These are phyloP conservation scores for Fusarium bactridioides DNA, from an alignment of 2,329 filamentous ascomycete genomes.

Conservation along the genomic window DNA sequence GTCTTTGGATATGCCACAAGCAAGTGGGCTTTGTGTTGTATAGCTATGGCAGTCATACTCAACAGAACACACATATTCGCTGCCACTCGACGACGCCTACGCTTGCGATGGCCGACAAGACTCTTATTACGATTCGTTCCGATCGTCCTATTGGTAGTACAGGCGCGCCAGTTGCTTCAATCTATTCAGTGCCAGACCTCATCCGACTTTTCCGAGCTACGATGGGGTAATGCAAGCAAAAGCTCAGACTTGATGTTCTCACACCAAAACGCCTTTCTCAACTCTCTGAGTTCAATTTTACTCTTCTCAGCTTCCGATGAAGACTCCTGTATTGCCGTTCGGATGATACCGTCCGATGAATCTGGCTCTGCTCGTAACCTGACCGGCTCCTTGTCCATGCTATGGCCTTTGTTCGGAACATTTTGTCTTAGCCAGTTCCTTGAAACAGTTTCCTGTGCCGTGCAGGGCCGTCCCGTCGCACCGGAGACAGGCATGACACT, in stretches of 20 bases:
- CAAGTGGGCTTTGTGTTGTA: conserved; percentile 89
- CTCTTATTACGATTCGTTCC: conserved; percentile 75
- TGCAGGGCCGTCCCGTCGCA: conserved; percentile 81
- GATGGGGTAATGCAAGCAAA: conserved; percentile 73
- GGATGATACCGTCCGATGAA: conserved; percentile 69
- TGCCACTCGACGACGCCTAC: conserved; percentile 82
- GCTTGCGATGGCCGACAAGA: conserved; percentile 75
- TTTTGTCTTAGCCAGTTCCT: conserved; percentile 82
- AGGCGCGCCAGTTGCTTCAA: conserved; percentile 76
- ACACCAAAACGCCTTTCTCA: conserved; percentile 72
- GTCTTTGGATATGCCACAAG: conserved; percentile 91
- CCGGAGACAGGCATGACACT: conserved; percentile 95
- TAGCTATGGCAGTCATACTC: conserved; percentile 84
- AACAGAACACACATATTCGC: conserved; percentile 96
- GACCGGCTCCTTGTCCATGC: conserved; percentile 78
- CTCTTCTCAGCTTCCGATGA: conserved; percentile 78
- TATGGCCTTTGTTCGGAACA: conserved; percentile 79
- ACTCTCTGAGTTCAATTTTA: conserved; percentile 74
- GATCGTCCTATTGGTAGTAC: conserved; percentile 72
- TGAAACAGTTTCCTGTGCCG: conserved; percentile 85
- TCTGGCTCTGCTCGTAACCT: conserved; percentile 62
- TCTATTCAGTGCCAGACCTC: conserved; percentile 94
- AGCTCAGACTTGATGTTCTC: conserved; percentile 74
- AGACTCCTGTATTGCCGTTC: conserved; percentile 76
- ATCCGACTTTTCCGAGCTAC: conserved; percentile 71